These are phyloP conservation scores for Gastroboletus turbinatus DNA, from an alignment of 1,284 basidiomycete species.

Conservation along the genomic window DNA sequence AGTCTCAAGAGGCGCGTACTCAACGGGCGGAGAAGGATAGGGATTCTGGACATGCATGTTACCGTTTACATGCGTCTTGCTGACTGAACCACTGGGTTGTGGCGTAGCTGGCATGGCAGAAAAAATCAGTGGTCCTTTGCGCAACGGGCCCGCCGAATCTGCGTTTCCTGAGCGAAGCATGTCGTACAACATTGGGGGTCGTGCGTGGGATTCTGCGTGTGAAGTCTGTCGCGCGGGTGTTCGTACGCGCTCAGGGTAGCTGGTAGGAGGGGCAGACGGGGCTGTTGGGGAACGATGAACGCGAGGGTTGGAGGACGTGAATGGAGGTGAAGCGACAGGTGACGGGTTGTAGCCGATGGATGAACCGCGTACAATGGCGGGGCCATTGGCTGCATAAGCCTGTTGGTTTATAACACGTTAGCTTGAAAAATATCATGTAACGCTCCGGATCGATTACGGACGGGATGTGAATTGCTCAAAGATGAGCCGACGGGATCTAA, in stretches of 20 bases:
- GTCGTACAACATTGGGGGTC: slow-evolving; percentile 22
- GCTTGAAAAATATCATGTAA: slow-evolving; percentile 12
- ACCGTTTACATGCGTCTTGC: background rate
- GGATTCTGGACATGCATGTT: slow-evolving; percentile 1
- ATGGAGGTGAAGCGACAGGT: slow-evolving; percentile 2
- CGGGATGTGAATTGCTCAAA: slow-evolving; percentile 10
- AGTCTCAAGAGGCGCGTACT: slow-evolving; percentile 16
- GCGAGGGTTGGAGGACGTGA: slow-evolving; percentile 7
- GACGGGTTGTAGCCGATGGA: background rate
- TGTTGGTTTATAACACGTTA: slow-evolving; percentile 28
- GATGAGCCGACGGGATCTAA: slow-evolving; percentile 16
- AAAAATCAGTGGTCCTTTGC: slow-evolving; percentile 44
- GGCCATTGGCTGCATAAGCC: slow-evolving; percentile 4
- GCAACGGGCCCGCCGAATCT: slow-evolving; percentile 13
- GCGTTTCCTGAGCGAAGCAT: slow-evolving; percentile 23
- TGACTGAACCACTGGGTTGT: background rate
- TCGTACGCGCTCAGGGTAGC: slow-evolving; percentile 19
- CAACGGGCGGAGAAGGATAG: slow-evolving; percentile 32
- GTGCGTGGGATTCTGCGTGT: background rate
- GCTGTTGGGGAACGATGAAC: slow-evolving; percentile 4
- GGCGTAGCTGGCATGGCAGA: slow-evolving; percentile 31
- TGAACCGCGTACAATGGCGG: background rate
- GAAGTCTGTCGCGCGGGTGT: slow-evolving; percentile 12
- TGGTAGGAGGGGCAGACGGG: slow-evolving; percentile 19
- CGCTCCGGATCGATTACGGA: slow-evolving; percentile 17